Conservation (phyloP, 116 monocot genomes). For the Phalaenopsis hybrid region DNA sequence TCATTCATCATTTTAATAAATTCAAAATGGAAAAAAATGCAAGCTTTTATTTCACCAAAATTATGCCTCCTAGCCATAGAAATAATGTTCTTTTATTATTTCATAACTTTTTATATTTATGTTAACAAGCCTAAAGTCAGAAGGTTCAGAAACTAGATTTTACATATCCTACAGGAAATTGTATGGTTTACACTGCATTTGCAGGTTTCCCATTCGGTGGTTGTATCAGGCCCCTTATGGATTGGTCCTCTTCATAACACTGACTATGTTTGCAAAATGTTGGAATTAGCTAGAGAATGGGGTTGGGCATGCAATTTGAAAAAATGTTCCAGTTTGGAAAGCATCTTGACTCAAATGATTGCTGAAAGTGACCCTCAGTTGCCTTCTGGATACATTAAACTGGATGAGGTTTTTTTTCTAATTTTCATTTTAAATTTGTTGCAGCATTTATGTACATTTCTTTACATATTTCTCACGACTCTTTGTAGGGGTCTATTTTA, state of each 20-base stretch:
- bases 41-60: background rate
- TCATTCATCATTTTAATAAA: background rate
- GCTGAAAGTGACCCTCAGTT: conserved; percentile 71
- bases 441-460: background rate
- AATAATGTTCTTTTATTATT: background rate
- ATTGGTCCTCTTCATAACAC: conserved; percentile 84
- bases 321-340: conserved; percentile 48
- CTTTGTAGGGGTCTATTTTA: background rate
- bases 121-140: background rate
- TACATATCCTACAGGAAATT: background rate
- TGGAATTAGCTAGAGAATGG: conserved; percentile 72
- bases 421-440: background rate
- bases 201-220: conserved; percentile 49
- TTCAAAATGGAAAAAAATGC: background rate
- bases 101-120: background rate
- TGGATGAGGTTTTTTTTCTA: conserved; percentile 62
- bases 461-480: conserved; percentile 1
- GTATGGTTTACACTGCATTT: background rate
- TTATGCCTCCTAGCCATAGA: background rate
- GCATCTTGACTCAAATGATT: conserved; percentile 61
- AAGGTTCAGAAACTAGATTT: background rate
- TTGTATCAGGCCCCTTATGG: conserved; percentile 90
- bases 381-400: conserved; percentile 80
- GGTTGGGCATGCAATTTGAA: conserved; percentile 55
- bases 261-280: conserved; percentile 57